Evolutionary conservation across 2,329 filamentous ascomycete species (phyloP).

Genomic region (Sodiomyces alkalinus): DNA sequence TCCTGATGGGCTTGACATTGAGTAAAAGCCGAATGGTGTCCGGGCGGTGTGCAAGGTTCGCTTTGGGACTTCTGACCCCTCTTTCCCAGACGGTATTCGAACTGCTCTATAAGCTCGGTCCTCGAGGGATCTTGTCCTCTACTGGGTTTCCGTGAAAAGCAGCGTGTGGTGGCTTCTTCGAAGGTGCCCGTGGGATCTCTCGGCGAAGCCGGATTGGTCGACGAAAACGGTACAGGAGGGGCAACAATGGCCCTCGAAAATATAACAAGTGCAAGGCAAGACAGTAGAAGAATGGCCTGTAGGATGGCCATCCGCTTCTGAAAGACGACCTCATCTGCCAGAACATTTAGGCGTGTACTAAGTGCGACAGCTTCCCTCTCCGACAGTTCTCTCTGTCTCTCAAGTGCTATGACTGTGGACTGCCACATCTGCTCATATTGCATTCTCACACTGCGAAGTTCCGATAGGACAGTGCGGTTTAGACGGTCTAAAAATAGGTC

Average conservation of each 20-base stretch:
- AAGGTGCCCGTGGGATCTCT: too few species aligned
- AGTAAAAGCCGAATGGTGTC: too few species aligned
- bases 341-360: conserved; percentile 62
- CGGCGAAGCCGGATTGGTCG: too few species aligned
- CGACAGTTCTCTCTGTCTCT: conserved; percentile 73
- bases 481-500: conserved; percentile 66
- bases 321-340: conserved; percentile 83
- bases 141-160: too few species aligned
- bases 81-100: too few species aligned
- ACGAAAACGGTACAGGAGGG: too few species aligned
- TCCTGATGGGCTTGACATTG: too few species aligned
- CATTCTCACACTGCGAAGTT: conserved; percentile 60
- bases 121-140: too few species aligned
- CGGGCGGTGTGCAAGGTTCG: too few species aligned
- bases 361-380: conserved; percentile 73
- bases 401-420: conserved; percentile 80
- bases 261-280: conserved; percentile 76
- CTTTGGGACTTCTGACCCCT: too few species aligned
- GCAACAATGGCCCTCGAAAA: conserved; percentile 59
- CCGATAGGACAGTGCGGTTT: conserved; percentile 75
- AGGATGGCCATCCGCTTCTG: conserved; percentile 88
- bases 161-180: too few species aligned
- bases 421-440: conserved; percentile 97
- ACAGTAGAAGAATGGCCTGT: conserved; percentile 72
- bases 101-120: too few species aligned